These are phyloP conservation scores for Candida tibetensis DNA, from an alignment of 805 yeast species.

Conservation along the genomic window DNA sequence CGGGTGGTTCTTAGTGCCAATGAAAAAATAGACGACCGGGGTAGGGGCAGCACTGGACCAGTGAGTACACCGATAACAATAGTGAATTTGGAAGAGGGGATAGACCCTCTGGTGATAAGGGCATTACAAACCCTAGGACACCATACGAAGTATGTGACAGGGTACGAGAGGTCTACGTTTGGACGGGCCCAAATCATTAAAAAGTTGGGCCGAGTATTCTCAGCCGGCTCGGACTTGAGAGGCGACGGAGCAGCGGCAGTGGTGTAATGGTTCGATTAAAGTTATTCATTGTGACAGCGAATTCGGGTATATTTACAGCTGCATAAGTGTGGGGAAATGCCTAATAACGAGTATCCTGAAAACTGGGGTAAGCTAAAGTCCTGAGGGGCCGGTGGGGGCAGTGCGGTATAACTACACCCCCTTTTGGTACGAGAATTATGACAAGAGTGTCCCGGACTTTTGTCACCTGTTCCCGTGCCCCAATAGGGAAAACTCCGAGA, in stretches of 20 bases:
- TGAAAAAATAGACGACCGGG: constrained; percentile 44
- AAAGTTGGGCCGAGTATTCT: constrained; percentile 38
- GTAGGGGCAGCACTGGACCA: constrained; percentile 65
- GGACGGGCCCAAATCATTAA: constrained; percentile 76
- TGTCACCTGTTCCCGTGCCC: no score
- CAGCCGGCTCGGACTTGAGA: constrained; percentile 76
- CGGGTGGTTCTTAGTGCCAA: constrained; percentile 63
- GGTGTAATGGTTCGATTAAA: no score
- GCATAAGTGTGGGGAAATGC: no score
- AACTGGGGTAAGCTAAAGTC: no score
- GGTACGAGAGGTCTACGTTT: constrained; percentile 43
- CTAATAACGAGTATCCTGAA: no score
- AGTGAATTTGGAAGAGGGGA: constrained; percentile 65
- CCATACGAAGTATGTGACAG: constrained; percentile 42
- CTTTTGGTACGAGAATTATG: no score
- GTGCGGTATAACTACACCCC: no score
- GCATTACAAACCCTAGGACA: constrained; percentile 57
- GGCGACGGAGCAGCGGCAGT: constrained; percentile 78
- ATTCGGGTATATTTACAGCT: no score
- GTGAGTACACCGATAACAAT: constrained; percentile 55
- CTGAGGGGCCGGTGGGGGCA: no score
- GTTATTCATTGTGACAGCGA: no score
- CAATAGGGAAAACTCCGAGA: no score
- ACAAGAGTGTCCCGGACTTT: no score
- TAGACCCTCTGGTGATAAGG: constrained; percentile 44